Conservation (phyloP, 1,284 basidiomycete species). For the Schizophyllum commune region DNA sequence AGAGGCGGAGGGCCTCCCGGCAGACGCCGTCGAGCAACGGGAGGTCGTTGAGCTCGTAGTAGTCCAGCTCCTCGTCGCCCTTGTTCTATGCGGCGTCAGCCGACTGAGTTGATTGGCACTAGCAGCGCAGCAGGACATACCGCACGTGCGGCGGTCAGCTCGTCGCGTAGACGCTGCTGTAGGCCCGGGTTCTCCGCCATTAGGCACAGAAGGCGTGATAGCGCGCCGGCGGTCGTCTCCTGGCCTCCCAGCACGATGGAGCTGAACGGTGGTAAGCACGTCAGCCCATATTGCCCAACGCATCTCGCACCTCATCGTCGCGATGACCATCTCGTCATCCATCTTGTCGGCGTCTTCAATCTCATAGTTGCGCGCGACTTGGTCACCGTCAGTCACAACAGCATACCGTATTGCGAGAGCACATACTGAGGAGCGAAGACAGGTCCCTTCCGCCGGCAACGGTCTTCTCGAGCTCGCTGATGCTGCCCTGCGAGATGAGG, state of each 20-base stretch:
- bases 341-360: constrained; percentile 12
- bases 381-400: background rate
- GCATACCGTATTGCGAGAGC: too few relatives aligned
- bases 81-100: constrained; percentile 6
- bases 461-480: constrained; percentile 15
- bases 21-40: constrained; percentile 24
- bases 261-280: constrained; percentile 5
- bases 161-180: constrained; percentile 14
- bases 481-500: constrained; percentile 12
- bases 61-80: constrained; percentile 15
- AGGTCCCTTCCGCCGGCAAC: constrained; percentile 18
- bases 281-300: too few relatives aligned
- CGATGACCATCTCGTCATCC: constrained; percentile 16
- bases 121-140: too few relatives aligned
- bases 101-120: background rate
- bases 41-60: constrained; percentile 19
- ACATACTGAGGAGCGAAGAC: constrained; percentile 17
- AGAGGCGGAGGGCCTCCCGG: constrained; percentile 24
- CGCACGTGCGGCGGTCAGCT: constrained; percentile 12
- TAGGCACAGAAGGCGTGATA: constrained; percentile 15
- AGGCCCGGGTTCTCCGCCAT: constrained; percentile 13
- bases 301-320: constrained; percentile 15
- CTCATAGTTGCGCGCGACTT: constrained; percentile 17
- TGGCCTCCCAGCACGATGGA: constrained; percentile 19
- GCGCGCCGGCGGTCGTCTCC: constrained; percentile 17